These are phyloP conservation scores for Leptodermis oblonga DNA, from an alignment of 257 asterid genomes.

Conservation along the genomic window DNA sequence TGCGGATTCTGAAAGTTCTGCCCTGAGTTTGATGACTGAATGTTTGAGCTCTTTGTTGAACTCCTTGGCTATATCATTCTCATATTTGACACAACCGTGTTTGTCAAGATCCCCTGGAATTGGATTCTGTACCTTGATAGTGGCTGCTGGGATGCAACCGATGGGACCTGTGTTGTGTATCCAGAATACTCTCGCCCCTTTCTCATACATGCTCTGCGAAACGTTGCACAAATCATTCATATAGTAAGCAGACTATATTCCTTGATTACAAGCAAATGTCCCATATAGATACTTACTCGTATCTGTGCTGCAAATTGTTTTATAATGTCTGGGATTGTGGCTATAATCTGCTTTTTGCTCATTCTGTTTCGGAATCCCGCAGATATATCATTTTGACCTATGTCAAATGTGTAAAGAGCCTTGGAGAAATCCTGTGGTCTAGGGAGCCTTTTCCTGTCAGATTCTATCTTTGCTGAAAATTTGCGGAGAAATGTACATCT, in stretches of 20 bases:
- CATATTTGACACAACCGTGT: conserved; percentile 51
- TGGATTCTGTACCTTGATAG: conserved; percentile 35
- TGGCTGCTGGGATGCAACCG: conserved; percentile 51
- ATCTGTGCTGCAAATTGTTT: conserved; percentile 36
- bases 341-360: conserved; percentile 24
- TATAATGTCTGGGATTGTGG: conserved; percentile 34
- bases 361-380: conserved; percentile 24
- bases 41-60: conserved; percentile 50
- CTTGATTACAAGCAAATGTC: neutral
- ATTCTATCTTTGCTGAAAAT: conserved; percentile 24
- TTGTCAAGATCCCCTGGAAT: conserved; percentile 34
- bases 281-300: conserved; percentile 30
- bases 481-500: neutral
- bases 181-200: conserved; percentile 68
- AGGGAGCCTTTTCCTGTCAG: conserved; percentile 34
- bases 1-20: conserved; percentile 40
- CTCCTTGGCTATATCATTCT: conserved; percentile 47
- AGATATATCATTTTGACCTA: conserved; percentile 72
- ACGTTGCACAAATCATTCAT: neutral
- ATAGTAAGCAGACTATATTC: neutral
- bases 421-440: conserved; percentile 42
- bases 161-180: conserved; percentile 78
- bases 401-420: conserved; percentile 56
- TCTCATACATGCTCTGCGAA: conserved; percentile 41
- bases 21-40: conserved; percentile 36